phyloP scores from a whole-genome alignment of 1,284 basidiomycete species.

The Ganoderma boninense region DNA sequence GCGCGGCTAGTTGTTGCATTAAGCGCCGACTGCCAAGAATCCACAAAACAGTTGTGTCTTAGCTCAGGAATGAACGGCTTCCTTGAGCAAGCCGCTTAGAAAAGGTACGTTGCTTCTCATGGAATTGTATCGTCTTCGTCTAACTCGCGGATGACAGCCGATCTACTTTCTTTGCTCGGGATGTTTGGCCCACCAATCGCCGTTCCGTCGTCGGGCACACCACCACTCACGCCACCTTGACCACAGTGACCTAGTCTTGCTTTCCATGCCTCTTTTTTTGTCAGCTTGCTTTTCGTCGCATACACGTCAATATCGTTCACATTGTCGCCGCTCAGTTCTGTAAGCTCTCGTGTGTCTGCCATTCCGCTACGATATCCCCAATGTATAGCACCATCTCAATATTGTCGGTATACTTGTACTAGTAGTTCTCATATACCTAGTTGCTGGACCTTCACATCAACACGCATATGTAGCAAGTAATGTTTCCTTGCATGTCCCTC shows the following conservation, averaged over 20 bases:
- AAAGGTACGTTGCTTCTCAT: slow-evolving; percentile 53
- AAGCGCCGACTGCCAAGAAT: slow-evolving; percentile 78
- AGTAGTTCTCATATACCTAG: slow-evolving; percentile 11
- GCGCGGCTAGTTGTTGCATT: slow-evolving; percentile 66
- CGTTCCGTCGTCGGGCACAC: slow-evolving; percentile 12
- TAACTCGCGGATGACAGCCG: slow-evolving; percentile 7
- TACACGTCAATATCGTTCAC: slow-evolving; percentile 9
- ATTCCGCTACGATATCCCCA: slow-evolving; percentile 17
- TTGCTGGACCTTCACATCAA: neutral
- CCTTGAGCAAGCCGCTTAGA: slow-evolving; percentile 74
- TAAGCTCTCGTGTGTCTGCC: slow-evolving; percentile 13
- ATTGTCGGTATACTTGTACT: slow-evolving; percentile 24
- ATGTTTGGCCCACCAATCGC: slow-evolving; percentile 30
- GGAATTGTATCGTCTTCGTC: neutral
- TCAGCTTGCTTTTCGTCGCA: slow-evolving; percentile 28
- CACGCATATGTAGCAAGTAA: slow-evolving; percentile 17
- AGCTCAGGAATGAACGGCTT: slow-evolving; percentile 80
- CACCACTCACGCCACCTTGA: slow-evolving; percentile 27
- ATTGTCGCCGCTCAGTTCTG: neutral
- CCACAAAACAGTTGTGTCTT: slow-evolving; percentile 74
- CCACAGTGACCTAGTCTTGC: too few relatives aligned
- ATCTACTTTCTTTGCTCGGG: slow-evolving; percentile 23
- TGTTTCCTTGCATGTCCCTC: neutral
- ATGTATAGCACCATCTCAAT: slow-evolving; percentile 13
- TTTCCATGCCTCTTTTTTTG: neutral